Base-by-base conservation (phyloP, 495 filamentous ascomycete genomes). In the Thermothielavioides terrestris region DNA sequence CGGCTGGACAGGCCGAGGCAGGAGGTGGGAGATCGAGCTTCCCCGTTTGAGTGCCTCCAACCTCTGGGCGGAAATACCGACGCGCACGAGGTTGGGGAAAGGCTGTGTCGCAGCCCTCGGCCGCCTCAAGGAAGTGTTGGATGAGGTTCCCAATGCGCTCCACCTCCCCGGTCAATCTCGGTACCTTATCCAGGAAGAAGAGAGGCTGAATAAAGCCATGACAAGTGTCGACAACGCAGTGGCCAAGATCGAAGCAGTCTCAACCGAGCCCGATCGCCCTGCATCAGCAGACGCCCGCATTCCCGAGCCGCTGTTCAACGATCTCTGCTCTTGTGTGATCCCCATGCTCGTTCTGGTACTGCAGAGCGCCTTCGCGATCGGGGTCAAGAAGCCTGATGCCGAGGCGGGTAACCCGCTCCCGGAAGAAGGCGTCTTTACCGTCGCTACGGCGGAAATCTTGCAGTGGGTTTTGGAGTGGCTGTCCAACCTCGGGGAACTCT, bases 321-420 rank as follows among this genome's bases (percentile, higher is more conserved):
- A 44, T 27, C 12, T 51, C 35, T 23, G n/a, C 6, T 15, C 9
- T 2, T 52, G 20, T 17, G 8, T 48, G 4, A 55, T 55, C n/a
- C 56, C 56, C 2, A 52, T 51, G 40, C 32, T 58, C 9, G 48
- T 55, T 12, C 21, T 43, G 4, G 8, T 35, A 7, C 15, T 58
- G 17, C 49, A 34, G 39, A 31, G 11, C 12, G 8, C 42, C 14
- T 57, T 53, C 11, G 48, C 25, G 15, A 36, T 57, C 0, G 58
- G 58, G 14, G 39, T 37, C 4, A 6, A n/a, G 1, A 30, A 49
- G 10, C 17, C 46, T 17, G 30, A 55, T 11, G 18, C 45, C n/a
- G 39, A 42, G 17, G 23, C 35, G 2, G 4, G 1, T 2, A n/a
- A 18, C 10, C 1, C 23, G 3, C 18, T 42, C 15, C 12, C 37